Evolutionary conservation across 2,329 filamentous ascomycete genomes (phyloP), one percentile per base, ranked within the genome.

Genomic region (Aspergillus tubingensis): DNA sequence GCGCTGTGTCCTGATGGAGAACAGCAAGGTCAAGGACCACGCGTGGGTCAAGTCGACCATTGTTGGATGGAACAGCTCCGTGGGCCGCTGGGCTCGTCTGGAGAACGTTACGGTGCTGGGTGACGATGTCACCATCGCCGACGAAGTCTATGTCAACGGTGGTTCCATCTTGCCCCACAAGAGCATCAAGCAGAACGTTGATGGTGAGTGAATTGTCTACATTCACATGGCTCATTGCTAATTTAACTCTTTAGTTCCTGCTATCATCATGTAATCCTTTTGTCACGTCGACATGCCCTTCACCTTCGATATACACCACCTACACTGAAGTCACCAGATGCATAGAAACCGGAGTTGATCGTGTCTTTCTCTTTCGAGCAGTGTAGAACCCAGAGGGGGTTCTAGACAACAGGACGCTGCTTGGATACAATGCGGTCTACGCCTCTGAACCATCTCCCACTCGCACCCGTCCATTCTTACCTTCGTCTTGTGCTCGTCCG

Each of bases 11-110:
- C 81, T 99, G 59, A 85, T 99, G 66, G 86, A 89, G 64, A 91
- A 91, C 72, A 92, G 90, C 80, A 96, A 96, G 83, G 89, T 97
- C 80, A 97, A 97, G 86, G 95, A 99, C 76, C 94, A 99, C 77
- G 95, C 95, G 51, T 98, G 94, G 94, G 87, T 99, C 78, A 98
- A 98, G 88, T 96, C 91, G 76, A 95, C 94, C 71, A 98, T 99
- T 77, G 92, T 98, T 56, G 94, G 94, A 73, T 99, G 94, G 94
- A 96, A 97, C 85, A 96, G 92, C 82, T 90, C 88, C 38, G 92
- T 99, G 59, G 94, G 94, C 74, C 91, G 90, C 75, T 99, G 94
- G 94, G 94, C 94, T 61, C 90, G 94, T 68, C 83, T 98, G 66
- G 95, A 99, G 85, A 99, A 99, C 74, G 93, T 98, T 44, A 94